Evolutionary conservation across 2,329 filamentous ascomycete species (phyloP), one percentile per base, ranked within the genome.

Genomic region (Aspergillus awamori): DNA sequence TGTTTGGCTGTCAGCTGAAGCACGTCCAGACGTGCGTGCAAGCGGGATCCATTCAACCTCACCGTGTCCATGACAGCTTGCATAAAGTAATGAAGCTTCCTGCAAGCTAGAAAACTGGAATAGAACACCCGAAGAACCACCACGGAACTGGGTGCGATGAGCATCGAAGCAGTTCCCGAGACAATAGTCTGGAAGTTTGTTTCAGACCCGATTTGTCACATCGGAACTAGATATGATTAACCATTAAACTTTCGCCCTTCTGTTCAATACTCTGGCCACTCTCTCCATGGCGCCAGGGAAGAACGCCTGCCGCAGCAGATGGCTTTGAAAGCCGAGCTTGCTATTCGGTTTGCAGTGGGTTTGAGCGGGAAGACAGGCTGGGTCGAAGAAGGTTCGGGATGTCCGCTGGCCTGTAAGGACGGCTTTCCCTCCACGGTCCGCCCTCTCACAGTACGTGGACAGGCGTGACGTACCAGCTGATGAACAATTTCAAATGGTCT

Each of bases 101-200:
- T 15, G 26, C 24, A n/a, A 48, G n/a, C n/a, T 22, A 28, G 41
- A 38, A 43, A 48, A 24, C 22, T 22, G 20, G 28, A 38, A 43
- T 57, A 38, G 54, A 57, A 57, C 54, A 15, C 26, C 43, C 54
- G 54, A 57, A 49, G 54, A 59, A 59, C 41, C 38, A 54, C 48
- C 47, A 28, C 8, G 24, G 22, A 15, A 49, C 8, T 11, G 22
- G 45, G 24, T 26, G 24, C 6, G 22, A 28, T 49, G 45, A 26
- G 41, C 41, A 13, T 30, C 22, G 45, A 49, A n/a, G 45, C 45
- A n/a, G 15, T 49, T 36, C 47, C 26, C 47, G 26, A 51, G 47
- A 51, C 47, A 51, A 51, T 51, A 51, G 47, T 33, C 11, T 51
- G 26, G 47, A 30, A 51, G 47, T 51, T 28, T 51, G 47, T 51